Conservation (phyloP, 2,329 filamentous ascomycete species). For the Fusarium guadeloupense region DNA sequence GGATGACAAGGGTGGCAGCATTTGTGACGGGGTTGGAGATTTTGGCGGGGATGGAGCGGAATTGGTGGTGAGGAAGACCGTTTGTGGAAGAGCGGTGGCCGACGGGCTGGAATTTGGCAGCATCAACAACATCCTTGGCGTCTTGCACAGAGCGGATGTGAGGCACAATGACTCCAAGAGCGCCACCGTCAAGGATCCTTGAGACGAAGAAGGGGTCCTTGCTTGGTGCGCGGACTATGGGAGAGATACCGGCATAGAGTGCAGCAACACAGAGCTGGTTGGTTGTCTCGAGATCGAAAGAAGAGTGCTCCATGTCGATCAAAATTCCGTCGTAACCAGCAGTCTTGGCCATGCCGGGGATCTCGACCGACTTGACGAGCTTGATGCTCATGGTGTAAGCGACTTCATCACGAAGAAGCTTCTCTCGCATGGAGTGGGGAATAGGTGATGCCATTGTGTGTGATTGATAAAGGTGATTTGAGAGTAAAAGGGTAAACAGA, state of each 20-base stretch:
- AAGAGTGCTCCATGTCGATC: slow-evolving; percentile 52
- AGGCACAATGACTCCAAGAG: slow-evolving; percentile 41
- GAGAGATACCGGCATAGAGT: slow-evolving; percentile 43
- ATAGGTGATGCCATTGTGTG: slow-evolving; percentile 34
- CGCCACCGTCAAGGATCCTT: slow-evolving; percentile 40
- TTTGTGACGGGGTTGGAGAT: slow-evolving; percentile 34
- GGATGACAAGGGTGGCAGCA: slow-evolving; percentile 38
- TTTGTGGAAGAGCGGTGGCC: slow-evolving; percentile 38
- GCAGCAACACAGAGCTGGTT: slow-evolving; percentile 46
- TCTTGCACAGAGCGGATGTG: slow-evolving; percentile 40
- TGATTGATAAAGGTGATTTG: background rate
- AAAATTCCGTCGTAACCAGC: slow-evolving; percentile 49
- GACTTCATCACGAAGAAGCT: slow-evolving; percentile 40
- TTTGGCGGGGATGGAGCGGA: slow-evolving; percentile 36
- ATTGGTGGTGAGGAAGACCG: slow-evolving; percentile 34
- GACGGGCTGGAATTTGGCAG: slow-evolving; percentile 42
- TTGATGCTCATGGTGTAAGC: slow-evolving; percentile 46
- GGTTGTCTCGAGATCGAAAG: slow-evolving; percentile 46
- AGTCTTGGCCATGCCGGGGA: slow-evolving; percentile 48
- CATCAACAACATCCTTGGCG: slow-evolving; percentile 40
- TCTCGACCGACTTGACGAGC: slow-evolving; percentile 43
- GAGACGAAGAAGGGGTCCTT: slow-evolving; percentile 42
- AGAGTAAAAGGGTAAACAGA: too few relatives aligned
- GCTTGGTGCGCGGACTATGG: slow-evolving; percentile 39
- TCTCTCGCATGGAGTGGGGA: slow-evolving; percentile 41